Base-by-base conservation (phyloP, 805 yeast species). In the Candida boidinii region DNA sequence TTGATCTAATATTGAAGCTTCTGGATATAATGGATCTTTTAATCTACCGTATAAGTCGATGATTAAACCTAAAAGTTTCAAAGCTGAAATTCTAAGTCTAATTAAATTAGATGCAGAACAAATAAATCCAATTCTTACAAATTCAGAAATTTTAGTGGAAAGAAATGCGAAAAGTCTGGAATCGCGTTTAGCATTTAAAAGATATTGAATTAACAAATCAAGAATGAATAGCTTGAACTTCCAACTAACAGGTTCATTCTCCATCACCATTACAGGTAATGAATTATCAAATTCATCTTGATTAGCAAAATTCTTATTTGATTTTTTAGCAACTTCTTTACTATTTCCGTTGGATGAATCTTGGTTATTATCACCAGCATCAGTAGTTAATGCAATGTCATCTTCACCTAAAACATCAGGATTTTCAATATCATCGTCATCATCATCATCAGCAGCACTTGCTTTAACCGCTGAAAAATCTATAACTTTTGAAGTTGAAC, bases 101-200 rank as follows among this genome's bases (percentile, higher is more conserved):
- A 70, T 55, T 3, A 84, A 68, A 4, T 79, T 69, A 0, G 94
- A 73, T 0, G 95, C 82, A 0, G 95, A 76, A 0, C 94, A 86
- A 9, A 80, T 66, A 47, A 85, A 88, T 1, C 95, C 77, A 5
- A 86, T 62, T 39, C 81, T 78, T 18, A 88, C 78, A 25, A 90
- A 55, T 15, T 83, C 94, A 7, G 74, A 64, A 6, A 79, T 64
- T 29, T 60, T 64, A 0, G 64, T 49, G 8, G 69, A 56, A 22
- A 76, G 49, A 27, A 54, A 61, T 2, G 56, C 50, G 18, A 65
- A 54, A n/a, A 75, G 45, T 17, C 46, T 48, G 0, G 54, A 34
- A 37, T 68, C 68, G 13, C 50, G 50, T 7, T 43, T 41, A 2
- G 79, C 63, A 32, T 62, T 56, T 1, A 44, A 36, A 11, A 77